Conservation (phyloP, 352 stramenopile species). For the Blastocystis sp. region DNA sequence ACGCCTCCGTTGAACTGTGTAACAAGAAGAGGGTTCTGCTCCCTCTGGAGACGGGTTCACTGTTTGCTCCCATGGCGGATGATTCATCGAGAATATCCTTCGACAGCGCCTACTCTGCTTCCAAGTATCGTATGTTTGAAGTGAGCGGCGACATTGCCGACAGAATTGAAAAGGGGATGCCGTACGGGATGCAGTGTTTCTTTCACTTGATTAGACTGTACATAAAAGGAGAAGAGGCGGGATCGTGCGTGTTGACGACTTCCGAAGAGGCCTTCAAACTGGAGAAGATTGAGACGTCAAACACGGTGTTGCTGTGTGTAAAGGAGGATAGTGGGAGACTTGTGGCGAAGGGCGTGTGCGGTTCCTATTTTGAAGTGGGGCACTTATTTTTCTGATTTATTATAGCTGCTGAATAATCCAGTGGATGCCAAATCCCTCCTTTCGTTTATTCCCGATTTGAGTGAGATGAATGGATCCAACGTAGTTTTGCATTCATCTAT, state of each 20-base stretch:
- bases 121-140: background rate
- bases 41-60: too few species aligned
- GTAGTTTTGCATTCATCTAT: background rate
- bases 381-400: background rate
- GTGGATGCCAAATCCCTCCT: constrained; percentile 42
- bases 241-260: constrained; percentile 31
- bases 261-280: constrained; percentile 18
- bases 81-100: background rate
- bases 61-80: background rate
- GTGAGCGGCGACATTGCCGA: background rate
- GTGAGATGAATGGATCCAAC: background rate
- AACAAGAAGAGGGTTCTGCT: too few species aligned
- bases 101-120: background rate
- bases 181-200: background rate
- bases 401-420: constrained; percentile 59
- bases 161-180: background rate
- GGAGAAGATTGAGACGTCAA: constrained; percentile 67
- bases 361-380: constrained; percentile 25
- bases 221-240: constrained; percentile 49
- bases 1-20: too few species aligned
- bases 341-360: background rate
- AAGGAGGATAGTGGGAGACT: background rate
- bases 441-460: constrained; percentile 20
- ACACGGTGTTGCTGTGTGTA: constrained; percentile 27
- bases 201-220: background rate